Evolutionary conservation across 192 early-diverging fungal genomes (phyloP).

Genomic region (Linnemannia elongata): DNA sequence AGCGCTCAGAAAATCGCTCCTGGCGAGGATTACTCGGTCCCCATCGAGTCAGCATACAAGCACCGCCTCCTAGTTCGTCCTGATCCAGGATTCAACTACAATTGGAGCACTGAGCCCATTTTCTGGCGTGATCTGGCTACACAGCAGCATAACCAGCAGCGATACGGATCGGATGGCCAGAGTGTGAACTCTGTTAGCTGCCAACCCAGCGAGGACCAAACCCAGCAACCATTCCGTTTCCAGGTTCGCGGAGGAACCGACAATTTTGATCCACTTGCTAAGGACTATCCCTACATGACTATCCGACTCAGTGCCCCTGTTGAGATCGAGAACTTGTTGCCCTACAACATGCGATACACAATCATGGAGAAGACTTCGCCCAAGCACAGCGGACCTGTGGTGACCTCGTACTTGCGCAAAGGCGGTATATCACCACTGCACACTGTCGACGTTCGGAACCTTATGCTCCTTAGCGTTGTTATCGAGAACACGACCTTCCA

Average conservation of each 20-base stretch:
- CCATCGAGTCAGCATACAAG: conserved; percentile 88
- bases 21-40: conserved; percentile 87
- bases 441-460: conserved; percentile 85
- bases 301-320: conserved; percentile 83
- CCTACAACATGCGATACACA: conserved; percentile 86
- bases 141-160: conserved; percentile 29
- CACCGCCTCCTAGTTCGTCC: conserved; percentile 86
- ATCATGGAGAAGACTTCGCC: conserved; percentile 80
- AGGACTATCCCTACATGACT: conserved; percentile 83
- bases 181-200: conserved; percentile 60
- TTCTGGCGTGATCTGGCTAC: conserved; percentile 88
- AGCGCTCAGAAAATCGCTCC: conserved; percentile 72
- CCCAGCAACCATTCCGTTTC: conserved; percentile 76
- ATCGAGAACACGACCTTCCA: conserved; percentile 83
- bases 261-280: conserved; percentile 61
- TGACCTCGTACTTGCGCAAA: conserved; percentile 72
- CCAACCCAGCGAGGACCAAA: conserved; percentile 51
- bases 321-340: conserved; percentile 95
- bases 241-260: conserved; percentile 72
- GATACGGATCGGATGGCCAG: conserved; percentile 31
- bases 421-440: conserved; percentile 85
- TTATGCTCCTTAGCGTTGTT: conserved; percentile 81
- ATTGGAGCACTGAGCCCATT: conserved; percentile 84
- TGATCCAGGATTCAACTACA: conserved; percentile 87
- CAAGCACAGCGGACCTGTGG: conserved; percentile 68